These are phyloP conservation scores for Lentinula raphanica DNA, from an alignment of 768 basidiomycete genomes.

Conservation along the genomic window DNA sequence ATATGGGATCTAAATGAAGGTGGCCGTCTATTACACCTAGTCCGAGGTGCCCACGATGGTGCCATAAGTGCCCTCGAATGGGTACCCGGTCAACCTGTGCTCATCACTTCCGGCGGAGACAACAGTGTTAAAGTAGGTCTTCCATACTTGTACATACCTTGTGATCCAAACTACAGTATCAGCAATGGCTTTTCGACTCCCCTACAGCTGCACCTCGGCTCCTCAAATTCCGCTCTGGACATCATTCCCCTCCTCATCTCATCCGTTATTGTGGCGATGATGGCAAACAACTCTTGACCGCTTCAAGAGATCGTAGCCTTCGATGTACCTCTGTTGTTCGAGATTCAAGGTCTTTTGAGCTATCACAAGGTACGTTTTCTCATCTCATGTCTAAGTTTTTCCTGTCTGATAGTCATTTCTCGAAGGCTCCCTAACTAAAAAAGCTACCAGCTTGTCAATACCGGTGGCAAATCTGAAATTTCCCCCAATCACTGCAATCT, in stretches of 20 bases:
- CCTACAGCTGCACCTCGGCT: constrained; percentile 81
- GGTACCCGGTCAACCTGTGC: constrained; percentile 87
- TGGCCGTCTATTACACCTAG: constrained; percentile 77
- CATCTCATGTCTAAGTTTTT: neutral
- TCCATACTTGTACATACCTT: neutral
- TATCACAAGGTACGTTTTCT: constrained; percentile 72
- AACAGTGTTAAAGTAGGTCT: constrained; percentile 85
- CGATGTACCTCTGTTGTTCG: constrained; percentile 90
- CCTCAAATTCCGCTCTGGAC: constrained; percentile 89
- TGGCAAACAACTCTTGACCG: constrained; percentile 88
- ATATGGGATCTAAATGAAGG: constrained; percentile 88
- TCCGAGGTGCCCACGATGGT: constrained; percentile 87
- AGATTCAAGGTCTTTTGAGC: constrained; percentile 90
- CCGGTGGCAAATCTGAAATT: constrained; percentile 81
- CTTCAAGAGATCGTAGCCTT: constrained; percentile 83
- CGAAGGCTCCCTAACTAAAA: constrained; percentile 76
- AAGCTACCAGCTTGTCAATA: constrained; percentile 72
- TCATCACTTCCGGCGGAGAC: constrained; percentile 88
- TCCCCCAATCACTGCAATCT: constrained; percentile 70
- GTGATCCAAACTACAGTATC: constrained; percentile 9
- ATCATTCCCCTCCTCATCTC: constrained; percentile 84
- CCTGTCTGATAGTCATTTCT: neutral
- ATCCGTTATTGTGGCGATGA: constrained; percentile 97
- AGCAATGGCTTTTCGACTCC: constrained; percentile 99
- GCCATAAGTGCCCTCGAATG: constrained; percentile 80